These are phyloP conservation scores for Macrophomina tecta DNA, from an alignment of 2,329 filamentous ascomycete genomes.

Conservation along the genomic window DNA sequence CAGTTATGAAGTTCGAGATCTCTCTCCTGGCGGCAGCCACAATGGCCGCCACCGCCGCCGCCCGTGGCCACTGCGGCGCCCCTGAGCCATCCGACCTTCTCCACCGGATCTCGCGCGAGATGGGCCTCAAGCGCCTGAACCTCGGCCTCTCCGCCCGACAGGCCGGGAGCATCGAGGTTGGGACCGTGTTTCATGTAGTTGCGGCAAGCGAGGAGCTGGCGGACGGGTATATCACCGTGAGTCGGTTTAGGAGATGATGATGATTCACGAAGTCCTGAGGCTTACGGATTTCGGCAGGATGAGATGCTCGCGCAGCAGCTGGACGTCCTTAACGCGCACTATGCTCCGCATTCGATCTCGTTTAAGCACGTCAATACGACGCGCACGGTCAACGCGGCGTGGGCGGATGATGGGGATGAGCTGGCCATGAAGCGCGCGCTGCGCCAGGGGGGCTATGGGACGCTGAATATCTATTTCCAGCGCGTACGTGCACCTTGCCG, in stretches of 20 bases:
- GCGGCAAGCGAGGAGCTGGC: constrained; percentile 31
- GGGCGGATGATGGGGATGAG: constrained; percentile 16
- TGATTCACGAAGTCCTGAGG: too few relatives aligned
- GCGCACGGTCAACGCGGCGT: constrained; percentile 27
- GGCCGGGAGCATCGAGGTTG: constrained; percentile 32
- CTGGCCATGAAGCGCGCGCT: constrained; percentile 30
- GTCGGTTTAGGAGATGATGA: not conserved
- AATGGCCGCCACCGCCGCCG: not conserved
- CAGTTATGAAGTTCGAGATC: constrained; percentile 12
- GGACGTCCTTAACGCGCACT: constrained; percentile 29
- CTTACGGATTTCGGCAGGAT: not conserved
- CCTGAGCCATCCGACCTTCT: not conserved
- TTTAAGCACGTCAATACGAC: constrained; percentile 27
- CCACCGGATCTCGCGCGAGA: not conserved
- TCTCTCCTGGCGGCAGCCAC: not conserved
- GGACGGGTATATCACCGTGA: constrained; percentile 30
- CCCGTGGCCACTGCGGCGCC: not conserved
- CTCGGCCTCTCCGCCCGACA: not conserved
- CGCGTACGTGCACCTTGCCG: not conserved
- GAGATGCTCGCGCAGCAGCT: constrained; percentile 26
- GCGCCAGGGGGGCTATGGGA: constrained; percentile 35
- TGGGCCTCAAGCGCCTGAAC: not conserved
- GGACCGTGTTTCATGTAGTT: constrained; percentile 45
- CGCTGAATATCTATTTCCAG: constrained; percentile 37
- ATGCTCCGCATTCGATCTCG: constrained; percentile 25